Evolutionary conservation across 305 asterid genomes (phyloP).

Genomic region (Stenogyne calaminthoides): DNA sequence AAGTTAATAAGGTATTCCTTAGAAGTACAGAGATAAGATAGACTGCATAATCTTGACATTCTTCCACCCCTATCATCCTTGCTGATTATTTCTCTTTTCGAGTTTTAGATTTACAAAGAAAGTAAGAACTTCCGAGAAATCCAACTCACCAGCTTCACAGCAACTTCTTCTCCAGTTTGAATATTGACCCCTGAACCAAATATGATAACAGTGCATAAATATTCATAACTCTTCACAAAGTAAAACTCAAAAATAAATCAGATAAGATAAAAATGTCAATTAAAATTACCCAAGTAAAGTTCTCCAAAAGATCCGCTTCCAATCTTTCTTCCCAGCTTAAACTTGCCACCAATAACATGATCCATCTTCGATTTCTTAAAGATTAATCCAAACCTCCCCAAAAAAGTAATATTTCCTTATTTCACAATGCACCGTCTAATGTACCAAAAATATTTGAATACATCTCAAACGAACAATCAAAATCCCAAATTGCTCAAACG

Average conservation of each 20-base stretch:
- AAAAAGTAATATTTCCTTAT: slow-evolving; percentile 29
- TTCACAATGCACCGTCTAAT: slow-evolving; percentile 24
- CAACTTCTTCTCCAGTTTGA: slow-evolving; percentile 95
- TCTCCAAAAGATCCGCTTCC: slow-evolving; percentile 98
- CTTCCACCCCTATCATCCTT: too few relatives aligned
- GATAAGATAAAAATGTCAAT: slow-evolving; percentile 5
- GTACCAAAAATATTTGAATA: slow-evolving; percentile 16
- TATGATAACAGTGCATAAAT: slow-evolving; percentile 18
- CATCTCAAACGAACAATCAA: slow-evolving; percentile 29
- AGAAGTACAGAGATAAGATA: background rate
- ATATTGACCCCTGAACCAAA: slow-evolving; percentile 64
- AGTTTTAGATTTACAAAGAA: background rate
- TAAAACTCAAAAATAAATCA: background rate
- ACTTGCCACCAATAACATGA: slow-evolving; percentile 85
- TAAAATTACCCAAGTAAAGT: slow-evolving; percentile 73
- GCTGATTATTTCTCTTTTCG: background rate
- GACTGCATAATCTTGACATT: slow-evolving; percentile 12
- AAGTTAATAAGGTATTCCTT: slow-evolving; percentile 1
- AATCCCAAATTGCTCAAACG: slow-evolving; percentile 28
- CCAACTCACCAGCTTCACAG: slow-evolving; percentile 77
- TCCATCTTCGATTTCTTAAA: slow-evolving; percentile 54
- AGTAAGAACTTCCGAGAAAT: slow-evolving; percentile 2
- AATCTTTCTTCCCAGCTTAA: slow-evolving; percentile 88
- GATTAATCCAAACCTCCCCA: slow-evolving; percentile 30
- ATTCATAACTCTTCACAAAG: slow-evolving; percentile 3